Evolutionary conservation across 768 basidiomycete genomes (phyloP).

Genomic region (Strobilomyces echinocephalus): DNA sequence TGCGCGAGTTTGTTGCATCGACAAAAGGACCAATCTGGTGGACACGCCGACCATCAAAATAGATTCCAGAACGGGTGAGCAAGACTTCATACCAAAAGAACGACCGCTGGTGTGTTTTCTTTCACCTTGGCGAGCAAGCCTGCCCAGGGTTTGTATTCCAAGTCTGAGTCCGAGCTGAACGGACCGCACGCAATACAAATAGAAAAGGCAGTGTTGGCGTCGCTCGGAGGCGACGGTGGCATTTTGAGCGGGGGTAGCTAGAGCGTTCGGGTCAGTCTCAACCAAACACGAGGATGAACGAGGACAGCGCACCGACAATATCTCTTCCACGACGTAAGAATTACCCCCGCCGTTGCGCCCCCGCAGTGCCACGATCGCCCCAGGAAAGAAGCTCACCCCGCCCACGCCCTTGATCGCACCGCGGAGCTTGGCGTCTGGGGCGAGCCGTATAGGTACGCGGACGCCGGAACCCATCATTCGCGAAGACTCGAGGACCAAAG

Average conservation of each 20-base stretch:
- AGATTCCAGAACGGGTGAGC: neutral
- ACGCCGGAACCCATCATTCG: conserved; percentile 65
- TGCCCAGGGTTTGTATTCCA: conserved; percentile 69
- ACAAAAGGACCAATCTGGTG: conserved; percentile 87
- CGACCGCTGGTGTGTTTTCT: conserved; percentile 61
- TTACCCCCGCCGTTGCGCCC: conserved; percentile 91
- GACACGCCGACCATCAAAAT: neutral
- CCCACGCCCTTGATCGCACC: conserved; percentile 57
- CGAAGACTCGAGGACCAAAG: conserved; percentile 78
- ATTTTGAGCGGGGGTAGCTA: conserved; percentile 63
- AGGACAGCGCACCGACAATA: conserved; percentile 60
- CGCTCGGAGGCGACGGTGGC: conserved; percentile 34
- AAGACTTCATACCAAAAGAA: conserved; percentile 60
- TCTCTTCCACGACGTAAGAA: conserved; percentile 78
- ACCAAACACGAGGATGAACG: neutral
- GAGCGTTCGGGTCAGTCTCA: neutral
- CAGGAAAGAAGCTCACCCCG: conserved; percentile 79
- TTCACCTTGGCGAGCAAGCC: conserved; percentile 60
- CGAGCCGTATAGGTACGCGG: conserved; percentile 68
- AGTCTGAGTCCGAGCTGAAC: conserved; percentile 74
- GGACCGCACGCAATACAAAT: conserved; percentile 82
- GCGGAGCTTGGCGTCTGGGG: conserved; percentile 59
- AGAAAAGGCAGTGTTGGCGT: conserved; percentile 46
- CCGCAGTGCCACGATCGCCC: conserved; percentile 78
- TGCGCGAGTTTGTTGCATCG: conserved; percentile 66